A percentile compares a stretch with the other conserved stretches of the same genome.
Conservation (phyloP, 2,329 filamentous ascomycete genomes). For the Microsporum audouinii region DNA sequence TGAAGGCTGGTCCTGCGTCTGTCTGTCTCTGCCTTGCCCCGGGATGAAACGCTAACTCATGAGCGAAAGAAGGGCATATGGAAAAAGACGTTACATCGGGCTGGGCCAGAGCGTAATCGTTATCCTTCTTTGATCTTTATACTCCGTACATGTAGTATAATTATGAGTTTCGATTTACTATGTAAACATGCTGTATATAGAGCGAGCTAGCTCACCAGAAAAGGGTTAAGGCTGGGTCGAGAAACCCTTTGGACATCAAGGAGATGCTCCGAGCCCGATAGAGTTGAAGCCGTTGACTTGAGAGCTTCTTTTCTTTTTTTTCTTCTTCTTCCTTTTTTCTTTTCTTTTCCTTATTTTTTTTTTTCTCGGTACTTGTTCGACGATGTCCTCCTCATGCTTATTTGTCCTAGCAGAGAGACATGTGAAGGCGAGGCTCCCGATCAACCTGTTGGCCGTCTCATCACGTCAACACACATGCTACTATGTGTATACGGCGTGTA, state of each 20-base stretch:
- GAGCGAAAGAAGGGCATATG: background rate
- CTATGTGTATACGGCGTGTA: background rate
- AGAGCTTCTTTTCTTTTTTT: slow-evolving; percentile 3
- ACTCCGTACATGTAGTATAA: background rate
- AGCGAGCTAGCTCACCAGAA: background rate
- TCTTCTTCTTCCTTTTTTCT: background rate
- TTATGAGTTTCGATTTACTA: no score
- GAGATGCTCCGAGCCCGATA: slow-evolving; percentile 1
- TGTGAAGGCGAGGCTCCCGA: background rate
- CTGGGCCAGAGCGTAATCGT: background rate
- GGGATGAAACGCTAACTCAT: background rate
- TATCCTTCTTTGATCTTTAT: background rate
- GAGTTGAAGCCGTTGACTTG: slow-evolving; percentile 1
- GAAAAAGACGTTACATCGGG: background rate
- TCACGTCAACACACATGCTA: background rate
- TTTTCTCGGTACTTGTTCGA: background rate
- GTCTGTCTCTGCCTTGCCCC: background rate
- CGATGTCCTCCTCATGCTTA: background rate
- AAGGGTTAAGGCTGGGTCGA: background rate
- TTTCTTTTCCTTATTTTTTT: background rate
- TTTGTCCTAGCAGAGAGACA: background rate
- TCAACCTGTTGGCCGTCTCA: background rate
- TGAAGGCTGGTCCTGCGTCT: background rate
- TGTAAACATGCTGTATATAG: no score
- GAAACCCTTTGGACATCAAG: background rate